These are phyloP conservation scores for Phytophthora ramorum DNA, from an alignment of 352 stramenopile genomes.

Conservation along the genomic window DNA sequence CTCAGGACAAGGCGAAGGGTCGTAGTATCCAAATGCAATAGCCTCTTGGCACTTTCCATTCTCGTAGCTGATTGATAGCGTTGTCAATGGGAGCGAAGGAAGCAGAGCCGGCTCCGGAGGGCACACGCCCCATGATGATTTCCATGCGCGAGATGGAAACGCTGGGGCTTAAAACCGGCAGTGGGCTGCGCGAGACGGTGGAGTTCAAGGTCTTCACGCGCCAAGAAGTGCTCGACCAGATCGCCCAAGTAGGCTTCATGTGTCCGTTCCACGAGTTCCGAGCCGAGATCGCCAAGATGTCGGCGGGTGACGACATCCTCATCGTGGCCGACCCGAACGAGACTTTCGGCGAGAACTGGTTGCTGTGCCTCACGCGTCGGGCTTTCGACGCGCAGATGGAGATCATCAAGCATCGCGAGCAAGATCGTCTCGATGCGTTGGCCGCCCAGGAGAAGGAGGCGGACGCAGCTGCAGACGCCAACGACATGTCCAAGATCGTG, in stretches of 20 bases:
- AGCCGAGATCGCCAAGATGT: conserved; percentile 68
- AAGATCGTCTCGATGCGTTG: conserved; percentile 54
- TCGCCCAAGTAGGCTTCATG: conserved; percentile 83
- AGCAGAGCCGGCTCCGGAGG: conserved; percentile 61
- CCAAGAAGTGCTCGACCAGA: conserved; percentile 75
- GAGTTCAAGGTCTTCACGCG: conserved; percentile 76
- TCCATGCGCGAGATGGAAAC: conserved; percentile 89
- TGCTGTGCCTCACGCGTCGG: conserved; percentile 74
- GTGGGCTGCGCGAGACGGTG: conserved; percentile 77
- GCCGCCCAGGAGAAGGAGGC: conserved; percentile 42
- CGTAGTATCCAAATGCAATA: conserved; percentile 37
- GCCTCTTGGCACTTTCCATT: conserved; percentile 25
- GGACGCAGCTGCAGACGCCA: conserved; percentile 32
- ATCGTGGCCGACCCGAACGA: conserved; percentile 79
- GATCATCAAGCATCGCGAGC: conserved; percentile 55
- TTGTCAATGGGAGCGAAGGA: conserved; percentile 38
- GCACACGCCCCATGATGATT: conserved; percentile 85
- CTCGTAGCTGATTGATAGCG: background rate
- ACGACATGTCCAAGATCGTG: conserved; percentile 64
- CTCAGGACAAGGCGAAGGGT: conserved; percentile 21
- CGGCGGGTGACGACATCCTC: conserved; percentile 70
- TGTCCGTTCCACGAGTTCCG: conserved; percentile 82
- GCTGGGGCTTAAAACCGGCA: conserved; percentile 80
- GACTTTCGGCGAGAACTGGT: conserved; percentile 87
- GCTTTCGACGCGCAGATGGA: conserved; percentile 76